phyloP scores from a whole-genome alignment of 2,329 filamentous ascomycete genomes.

The Aciculosporium take region DNA sequence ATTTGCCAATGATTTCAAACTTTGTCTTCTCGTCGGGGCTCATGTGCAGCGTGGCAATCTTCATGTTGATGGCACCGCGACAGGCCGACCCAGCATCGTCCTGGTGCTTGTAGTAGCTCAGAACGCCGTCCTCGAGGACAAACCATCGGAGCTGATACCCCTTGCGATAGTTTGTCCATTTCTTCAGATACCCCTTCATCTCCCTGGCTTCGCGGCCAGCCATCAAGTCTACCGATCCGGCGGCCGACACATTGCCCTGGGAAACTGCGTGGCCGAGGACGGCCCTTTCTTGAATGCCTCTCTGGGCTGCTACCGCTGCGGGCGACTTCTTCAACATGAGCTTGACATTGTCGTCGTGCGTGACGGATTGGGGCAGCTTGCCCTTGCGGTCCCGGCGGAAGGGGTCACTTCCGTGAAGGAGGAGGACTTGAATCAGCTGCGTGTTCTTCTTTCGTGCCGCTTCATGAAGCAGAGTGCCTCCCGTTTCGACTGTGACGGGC shows the following conservation, averaged over 20 bases:
- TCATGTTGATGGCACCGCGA: slow-evolving; percentile 97
- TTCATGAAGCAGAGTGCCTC: slow-evolving; percentile 89
- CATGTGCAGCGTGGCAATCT: slow-evolving; percentile 88
- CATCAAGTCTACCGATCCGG: slow-evolving; percentile 42
- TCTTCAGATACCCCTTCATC: slow-evolving; percentile 98
- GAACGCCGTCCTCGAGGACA: slow-evolving; percentile 87
- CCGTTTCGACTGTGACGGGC: slow-evolving; percentile 57
- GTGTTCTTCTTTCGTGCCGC: slow-evolving; percentile 78
- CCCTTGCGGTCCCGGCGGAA: slow-evolving; percentile 91
- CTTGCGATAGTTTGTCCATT: slow-evolving; percentile 98
- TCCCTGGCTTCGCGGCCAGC: slow-evolving; percentile 80
- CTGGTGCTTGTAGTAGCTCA: slow-evolving; percentile 99
- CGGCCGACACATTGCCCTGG: slow-evolving; percentile 34
- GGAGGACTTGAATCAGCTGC: slow-evolving; percentile 73
- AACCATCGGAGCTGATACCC: slow-evolving; percentile 98
- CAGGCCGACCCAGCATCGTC: slow-evolving; percentile 94
- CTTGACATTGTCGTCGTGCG: slow-evolving; percentile 80
- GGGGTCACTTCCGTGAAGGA: slow-evolving; percentile 89
- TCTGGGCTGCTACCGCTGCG: slow-evolving; percentile 82
- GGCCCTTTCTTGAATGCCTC: slow-evolving; percentile 92
- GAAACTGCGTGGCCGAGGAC: slow-evolving; percentile 64
- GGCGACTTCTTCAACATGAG: slow-evolving; percentile 88
- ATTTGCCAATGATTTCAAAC: slow-evolving; percentile 96
- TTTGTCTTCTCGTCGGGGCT: slow-evolving; percentile 93
- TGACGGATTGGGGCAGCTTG: slow-evolving; percentile 89